phyloP scores from a whole-genome alignment of 805 yeast genomes.

The Candida quercuum region DNA sequence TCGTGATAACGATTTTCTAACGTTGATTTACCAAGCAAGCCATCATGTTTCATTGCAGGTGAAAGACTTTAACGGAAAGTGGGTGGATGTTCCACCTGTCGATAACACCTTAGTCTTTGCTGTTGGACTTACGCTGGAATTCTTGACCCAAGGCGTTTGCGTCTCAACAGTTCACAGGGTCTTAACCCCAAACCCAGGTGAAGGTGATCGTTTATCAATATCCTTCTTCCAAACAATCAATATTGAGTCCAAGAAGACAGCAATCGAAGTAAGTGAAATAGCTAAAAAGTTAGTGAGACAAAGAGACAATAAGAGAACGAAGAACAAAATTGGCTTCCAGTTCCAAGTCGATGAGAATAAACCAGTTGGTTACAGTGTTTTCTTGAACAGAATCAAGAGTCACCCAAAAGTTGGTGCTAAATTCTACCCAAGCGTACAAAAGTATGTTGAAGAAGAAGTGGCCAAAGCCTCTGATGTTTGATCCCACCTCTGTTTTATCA shows the following conservation, averaged over 20 bases:
- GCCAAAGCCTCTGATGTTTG: slow-evolving; percentile 4
- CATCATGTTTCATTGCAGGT: slow-evolving; percentile 40
- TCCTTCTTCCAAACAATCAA: slow-evolving; percentile 46
- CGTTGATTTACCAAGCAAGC: slow-evolving; percentile 55
- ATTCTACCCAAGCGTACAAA: slow-evolving; percentile 38
- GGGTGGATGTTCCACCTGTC: slow-evolving; percentile 39
- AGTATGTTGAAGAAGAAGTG: slow-evolving; percentile 24
- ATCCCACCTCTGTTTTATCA: too few species aligned
- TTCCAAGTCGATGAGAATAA: slow-evolving; percentile 22
- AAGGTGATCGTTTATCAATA: slow-evolving; percentile 35
- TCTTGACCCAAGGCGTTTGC: slow-evolving; percentile 42
- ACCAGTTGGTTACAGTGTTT: slow-evolving; percentile 43
- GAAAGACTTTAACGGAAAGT: slow-evolving; percentile 40
- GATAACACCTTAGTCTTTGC: slow-evolving; percentile 40
- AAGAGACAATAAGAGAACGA: slow-evolving; percentile 14
- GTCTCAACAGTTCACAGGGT: slow-evolving; percentile 47
- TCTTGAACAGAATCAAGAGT: slow-evolving; percentile 40
- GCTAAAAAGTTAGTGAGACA: slow-evolving; percentile 12
- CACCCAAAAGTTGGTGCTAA: slow-evolving; percentile 44
- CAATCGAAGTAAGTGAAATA: slow-evolving; percentile 11
- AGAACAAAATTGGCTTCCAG: slow-evolving; percentile 23
- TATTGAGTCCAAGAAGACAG: slow-evolving; percentile 20
- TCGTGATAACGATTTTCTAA: slow-evolving; percentile 58
- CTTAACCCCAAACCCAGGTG: slow-evolving; percentile 18
- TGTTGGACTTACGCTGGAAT: slow-evolving; percentile 45